Evolutionary conservation across 495 filamentous ascomycete species (phyloP).

Genomic region (Neurospora tetraspora): DNA sequence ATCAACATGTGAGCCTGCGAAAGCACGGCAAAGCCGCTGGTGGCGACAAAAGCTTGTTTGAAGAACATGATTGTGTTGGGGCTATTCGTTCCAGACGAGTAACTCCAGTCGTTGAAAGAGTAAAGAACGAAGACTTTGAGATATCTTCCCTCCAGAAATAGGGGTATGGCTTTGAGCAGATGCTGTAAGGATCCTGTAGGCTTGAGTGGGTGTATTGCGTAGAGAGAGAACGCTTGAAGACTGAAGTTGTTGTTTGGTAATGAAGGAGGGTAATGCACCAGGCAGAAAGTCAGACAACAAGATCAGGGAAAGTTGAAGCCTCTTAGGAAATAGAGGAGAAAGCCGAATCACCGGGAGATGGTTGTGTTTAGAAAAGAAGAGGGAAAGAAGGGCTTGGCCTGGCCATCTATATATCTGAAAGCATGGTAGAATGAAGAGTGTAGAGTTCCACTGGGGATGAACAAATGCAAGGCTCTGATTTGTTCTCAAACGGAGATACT

Average conservation of each 20-base stretch:
- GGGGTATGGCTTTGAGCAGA: background rate
- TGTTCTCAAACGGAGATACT: background rate
- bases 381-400: background rate
- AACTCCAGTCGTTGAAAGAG: background rate
- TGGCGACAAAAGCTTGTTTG: slow-evolving; percentile 23
- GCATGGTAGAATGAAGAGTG: background rate
- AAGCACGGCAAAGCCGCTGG: slow-evolving; percentile 37
- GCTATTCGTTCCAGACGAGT: background rate
- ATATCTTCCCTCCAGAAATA: background rate
- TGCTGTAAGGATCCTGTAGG: background rate
- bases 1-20: slow-evolving; percentile 63
- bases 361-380: background rate
- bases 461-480: background rate
- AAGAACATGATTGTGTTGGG: background rate
- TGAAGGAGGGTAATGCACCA: background rate
- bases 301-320: background rate
- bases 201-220: background rate
- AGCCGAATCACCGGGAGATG: background rate
- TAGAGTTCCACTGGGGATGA: background rate
- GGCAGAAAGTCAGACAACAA: background rate
- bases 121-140: background rate
- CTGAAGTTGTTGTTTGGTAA: background rate
- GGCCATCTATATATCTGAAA: background rate
- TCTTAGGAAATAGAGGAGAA: background rate
- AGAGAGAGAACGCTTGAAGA: background rate